These are phyloP conservation scores for Metarhizium humberi DNA, from an alignment of 2,329 filamentous ascomycete genomes.

Conservation along the genomic window DNA sequence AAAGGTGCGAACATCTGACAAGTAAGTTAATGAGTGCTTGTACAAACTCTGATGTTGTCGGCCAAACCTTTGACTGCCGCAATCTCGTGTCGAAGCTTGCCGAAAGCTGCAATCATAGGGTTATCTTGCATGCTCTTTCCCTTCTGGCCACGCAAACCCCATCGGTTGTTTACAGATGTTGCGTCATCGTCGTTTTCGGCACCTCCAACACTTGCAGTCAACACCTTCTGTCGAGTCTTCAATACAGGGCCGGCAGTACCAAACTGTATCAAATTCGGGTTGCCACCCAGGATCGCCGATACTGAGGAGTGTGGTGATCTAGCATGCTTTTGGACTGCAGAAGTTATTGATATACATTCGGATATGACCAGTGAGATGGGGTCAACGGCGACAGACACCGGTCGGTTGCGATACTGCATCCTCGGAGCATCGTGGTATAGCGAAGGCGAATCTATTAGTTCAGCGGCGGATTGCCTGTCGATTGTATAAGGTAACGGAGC, in stretches of 20 bases:
- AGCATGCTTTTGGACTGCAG: slow-evolving; percentile 94
- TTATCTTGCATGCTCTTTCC: slow-evolving; percentile 97
- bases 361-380: slow-evolving; percentile 90
- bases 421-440: slow-evolving; percentile 25
- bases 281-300: slow-evolving; percentile 84
- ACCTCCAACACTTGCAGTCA: slow-evolving; percentile 20
- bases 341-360: slow-evolving; percentile 98
- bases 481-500: neutral
- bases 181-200: slow-evolving; percentile 40
- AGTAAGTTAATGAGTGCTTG: neutral
- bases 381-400: slow-evolving; percentile 74
- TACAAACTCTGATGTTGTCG: neutral
- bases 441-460: neutral
- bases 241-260: slow-evolving; percentile 35
- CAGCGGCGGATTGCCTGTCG: neutral
- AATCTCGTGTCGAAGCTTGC: slow-evolving; percentile 77
- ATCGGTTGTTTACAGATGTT: slow-evolving; percentile 60
- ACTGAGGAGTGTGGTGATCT: slow-evolving; percentile 95
- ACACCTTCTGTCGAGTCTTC: slow-evolving; percentile 32
- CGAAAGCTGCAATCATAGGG: slow-evolving; percentile 90
- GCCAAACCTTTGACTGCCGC: slow-evolving; percentile 67
- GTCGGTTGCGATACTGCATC: slow-evolving; percentile 51
- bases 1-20: slow-evolving; percentile 73
- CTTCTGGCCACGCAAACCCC: slow-evolving; percentile 90
- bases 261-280: slow-evolving; percentile 47